phyloP scores from a whole-genome alignment of 2,329 filamentous ascomycete species.

The Aspergillus felis region DNA sequence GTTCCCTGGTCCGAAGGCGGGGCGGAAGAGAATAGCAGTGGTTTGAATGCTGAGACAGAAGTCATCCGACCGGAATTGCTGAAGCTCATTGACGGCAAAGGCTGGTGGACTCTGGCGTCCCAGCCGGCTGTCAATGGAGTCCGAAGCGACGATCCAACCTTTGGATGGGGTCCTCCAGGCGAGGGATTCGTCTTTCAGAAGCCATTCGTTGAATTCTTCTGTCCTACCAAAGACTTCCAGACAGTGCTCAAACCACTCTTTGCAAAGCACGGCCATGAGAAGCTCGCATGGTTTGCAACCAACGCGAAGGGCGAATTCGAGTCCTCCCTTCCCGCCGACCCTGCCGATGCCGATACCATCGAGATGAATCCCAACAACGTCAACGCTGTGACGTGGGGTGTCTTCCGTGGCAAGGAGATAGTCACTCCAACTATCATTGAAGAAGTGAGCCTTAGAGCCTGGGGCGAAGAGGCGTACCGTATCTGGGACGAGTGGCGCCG shows the following conservation, averaged over 20 bases:
- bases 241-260: slow-evolving; percentile 60
- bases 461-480: slow-evolving; percentile 92
- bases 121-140: slow-evolving; percentile 91
- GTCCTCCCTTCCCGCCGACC: slow-evolving; percentile 47
- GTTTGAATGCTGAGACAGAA: slow-evolving; percentile 65
- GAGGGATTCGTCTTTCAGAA: slow-evolving; percentile 95
- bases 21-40: slow-evolving; percentile 56
- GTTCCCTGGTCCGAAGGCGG: slow-evolving; percentile 83
- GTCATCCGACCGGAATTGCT: slow-evolving; percentile 75
- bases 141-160: slow-evolving; percentile 69
- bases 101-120: slow-evolving; percentile 95
- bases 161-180: slow-evolving; percentile 88
- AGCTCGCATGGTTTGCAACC: slow-evolving; percentile 82
- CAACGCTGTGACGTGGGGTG: slow-evolving; percentile 95
- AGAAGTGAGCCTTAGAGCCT: slow-evolving; percentile 86
- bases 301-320: slow-evolving; percentile 75
- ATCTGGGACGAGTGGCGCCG: slow-evolving; percentile 94
- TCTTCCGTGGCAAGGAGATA: slow-evolving; percentile 93
- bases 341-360: slow-evolving; percentile 30
- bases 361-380: slow-evolving; percentile 53
- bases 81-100: slow-evolving; percentile 67
- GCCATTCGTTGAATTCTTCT: slow-evolving; percentile 95
- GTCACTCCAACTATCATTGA: slow-evolving; percentile 96
- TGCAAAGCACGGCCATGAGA: slow-evolving; percentile 54
- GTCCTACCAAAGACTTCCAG: slow-evolving; percentile 69